phyloP scores from a whole-genome alignment of 371 early-diverging fungal genomes.

The Basidiobolus meristosporus region DNA sequence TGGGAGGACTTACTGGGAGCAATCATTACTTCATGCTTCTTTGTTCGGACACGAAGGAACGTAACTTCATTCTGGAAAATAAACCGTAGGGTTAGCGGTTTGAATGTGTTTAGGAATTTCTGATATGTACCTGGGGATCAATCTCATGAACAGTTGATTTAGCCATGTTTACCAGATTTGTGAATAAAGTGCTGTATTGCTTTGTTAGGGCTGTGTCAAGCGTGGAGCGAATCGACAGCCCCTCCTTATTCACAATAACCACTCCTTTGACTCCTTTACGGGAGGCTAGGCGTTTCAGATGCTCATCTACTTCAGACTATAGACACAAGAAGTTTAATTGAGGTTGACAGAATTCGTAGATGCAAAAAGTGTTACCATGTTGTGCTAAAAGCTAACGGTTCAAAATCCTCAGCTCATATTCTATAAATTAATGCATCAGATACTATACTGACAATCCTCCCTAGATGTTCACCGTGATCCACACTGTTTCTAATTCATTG shows the following conservation, averaged over 20 bases:
- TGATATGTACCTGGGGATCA: constrained; percentile 34
- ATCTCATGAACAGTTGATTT: constrained; percentile 40
- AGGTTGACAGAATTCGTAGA: too few relatives aligned
- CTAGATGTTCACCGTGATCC: too few relatives aligned
- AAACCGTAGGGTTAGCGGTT: neutral
- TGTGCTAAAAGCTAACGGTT: too few relatives aligned
- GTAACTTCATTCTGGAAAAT: constrained; percentile 65
- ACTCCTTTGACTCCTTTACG: constrained; percentile 71
- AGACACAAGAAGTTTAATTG: too few relatives aligned
- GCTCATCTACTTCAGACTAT: constrained; percentile 81
- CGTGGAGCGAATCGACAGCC: constrained; percentile 77
- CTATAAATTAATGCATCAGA: too few relatives aligned
- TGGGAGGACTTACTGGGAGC: constrained; percentile 69
- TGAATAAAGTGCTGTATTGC: constrained; percentile 57
- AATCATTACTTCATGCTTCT: constrained; percentile 89
- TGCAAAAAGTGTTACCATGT: too few relatives aligned
- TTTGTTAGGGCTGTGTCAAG: constrained; percentile 58
- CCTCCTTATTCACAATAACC: constrained; percentile 53
- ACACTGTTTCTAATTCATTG: too few relatives aligned
- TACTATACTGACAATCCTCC: too few relatives aligned
- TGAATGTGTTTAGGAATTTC: neutral
- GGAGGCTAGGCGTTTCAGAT: constrained; percentile 62
- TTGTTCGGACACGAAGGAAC: constrained; percentile 79
- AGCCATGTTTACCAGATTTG: constrained; percentile 50
- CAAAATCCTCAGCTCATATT: too few relatives aligned